Conservation (phyloP, 148 eudicot species). For the Pharnaceum exiguum region DNA sequence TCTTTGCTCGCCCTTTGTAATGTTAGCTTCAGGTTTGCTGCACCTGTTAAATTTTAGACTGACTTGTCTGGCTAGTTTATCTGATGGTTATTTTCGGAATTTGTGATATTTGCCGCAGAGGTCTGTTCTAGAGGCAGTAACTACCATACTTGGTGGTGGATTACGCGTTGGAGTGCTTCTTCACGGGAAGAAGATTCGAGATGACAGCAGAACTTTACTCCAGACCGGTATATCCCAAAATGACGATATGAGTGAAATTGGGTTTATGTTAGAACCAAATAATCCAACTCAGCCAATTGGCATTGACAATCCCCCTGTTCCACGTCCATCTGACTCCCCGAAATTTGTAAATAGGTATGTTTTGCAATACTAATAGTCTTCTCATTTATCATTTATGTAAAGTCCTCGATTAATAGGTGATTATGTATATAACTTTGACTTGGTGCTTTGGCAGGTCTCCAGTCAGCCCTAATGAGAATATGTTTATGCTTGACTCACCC, state of each 20-base stretch:
- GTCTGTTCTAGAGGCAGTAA: slow-evolving; percentile 83
- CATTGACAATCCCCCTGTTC: slow-evolving; percentile 33
- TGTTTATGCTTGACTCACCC: slow-evolving; percentile 12
- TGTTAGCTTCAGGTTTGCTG: no score
- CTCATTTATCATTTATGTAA: background rate
- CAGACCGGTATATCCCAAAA: slow-evolving; percentile 72
- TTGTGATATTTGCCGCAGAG: slow-evolving; percentile 37
- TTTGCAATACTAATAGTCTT: background rate
- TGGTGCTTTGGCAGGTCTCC: slow-evolving; percentile 24
- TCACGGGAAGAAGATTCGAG: slow-evolving; percentile 83
- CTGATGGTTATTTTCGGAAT: slow-evolving; percentile 2
- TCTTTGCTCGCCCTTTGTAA: no score
- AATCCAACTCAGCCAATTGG: slow-evolving; percentile 34
- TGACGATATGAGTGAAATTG: slow-evolving; percentile 56
- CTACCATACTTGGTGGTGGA: slow-evolving; percentile 65
- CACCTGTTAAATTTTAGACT: background rate
- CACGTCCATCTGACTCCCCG: slow-evolving; percentile 34
- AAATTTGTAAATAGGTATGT: slow-evolving; percentile 55
- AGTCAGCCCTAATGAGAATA: slow-evolving; percentile 12
- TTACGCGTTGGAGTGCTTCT: slow-evolving; percentile 83
- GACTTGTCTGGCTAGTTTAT: background rate
- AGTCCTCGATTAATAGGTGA: background rate
- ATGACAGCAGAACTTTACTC: slow-evolving; percentile 76
- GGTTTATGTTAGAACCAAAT: slow-evolving; percentile 70
- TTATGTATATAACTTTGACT: background rate